These are phyloP conservation scores for Aspergillus piperis DNA, from an alignment of 2,329 filamentous ascomycete species.

Conservation along the genomic window DNA sequence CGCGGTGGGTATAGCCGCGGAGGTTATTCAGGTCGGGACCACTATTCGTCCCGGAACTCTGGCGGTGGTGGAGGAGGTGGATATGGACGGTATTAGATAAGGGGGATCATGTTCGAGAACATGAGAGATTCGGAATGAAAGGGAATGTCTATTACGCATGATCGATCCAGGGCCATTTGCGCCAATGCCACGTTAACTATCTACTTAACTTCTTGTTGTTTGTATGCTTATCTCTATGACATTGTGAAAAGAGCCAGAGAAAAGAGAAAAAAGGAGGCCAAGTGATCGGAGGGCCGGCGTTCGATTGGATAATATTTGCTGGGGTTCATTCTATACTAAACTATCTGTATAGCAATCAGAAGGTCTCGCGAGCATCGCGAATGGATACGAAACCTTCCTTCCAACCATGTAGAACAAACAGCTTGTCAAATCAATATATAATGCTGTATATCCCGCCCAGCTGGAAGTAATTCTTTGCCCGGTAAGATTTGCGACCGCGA, in stretches of 20 bases:
- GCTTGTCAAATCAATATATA: too few species aligned
- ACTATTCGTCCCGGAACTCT: constrained; percentile 33
- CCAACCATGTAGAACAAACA: background rate
- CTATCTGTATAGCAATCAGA: background rate
- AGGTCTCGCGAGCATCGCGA: background rate
- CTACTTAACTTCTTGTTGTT: background rate
- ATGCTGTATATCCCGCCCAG: too few species aligned
- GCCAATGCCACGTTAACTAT: background rate
- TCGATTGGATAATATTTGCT: constrained; percentile 1
- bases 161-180: background rate
- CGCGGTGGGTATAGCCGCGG: constrained; percentile 27
- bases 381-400: background rate
- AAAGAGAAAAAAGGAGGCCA: background rate
- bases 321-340: background rate
- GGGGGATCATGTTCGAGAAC: background rate
- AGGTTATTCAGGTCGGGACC: constrained; percentile 30
- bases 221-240: constrained; percentile 5
- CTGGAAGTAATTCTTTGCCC: too few species aligned
- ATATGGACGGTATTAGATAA: constrained; percentile 40
- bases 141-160: constrained; percentile 9
- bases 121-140: constrained; percentile 7
- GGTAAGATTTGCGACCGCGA: too few species aligned
- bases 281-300: constrained; percentile 8
- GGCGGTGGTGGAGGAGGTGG: constrained; percentile 38
- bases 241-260: background rate